A percentile compares a stretch with the other conserved stretches of the same genome.
Conservation (phyloP, 768 basidiomycete genomes). For the Leccinum disarticulatum region DNA sequence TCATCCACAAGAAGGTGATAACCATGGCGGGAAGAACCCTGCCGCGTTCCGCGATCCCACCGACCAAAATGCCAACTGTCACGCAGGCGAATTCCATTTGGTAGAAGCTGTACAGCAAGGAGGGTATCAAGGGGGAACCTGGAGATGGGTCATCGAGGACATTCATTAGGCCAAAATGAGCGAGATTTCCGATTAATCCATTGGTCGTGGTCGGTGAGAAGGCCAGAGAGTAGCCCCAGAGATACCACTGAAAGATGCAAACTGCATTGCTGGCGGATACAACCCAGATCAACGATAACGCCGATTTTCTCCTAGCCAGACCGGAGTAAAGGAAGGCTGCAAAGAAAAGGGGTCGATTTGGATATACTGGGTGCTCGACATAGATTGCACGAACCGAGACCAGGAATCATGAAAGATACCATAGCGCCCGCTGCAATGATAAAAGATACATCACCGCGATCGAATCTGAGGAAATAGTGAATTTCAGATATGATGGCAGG, state of each 20-base stretch:
- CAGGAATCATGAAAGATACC: conserved; percentile 78
- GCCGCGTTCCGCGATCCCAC: conserved; percentile 84
- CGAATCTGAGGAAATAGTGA: conserved; percentile 46
- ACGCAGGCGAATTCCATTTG: conserved; percentile 87
- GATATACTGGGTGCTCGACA: neutral
- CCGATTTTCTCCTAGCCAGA: conserved; percentile 67
- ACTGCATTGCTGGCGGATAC: conserved; percentile 72
- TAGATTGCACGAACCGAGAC: conserved; percentile 48
- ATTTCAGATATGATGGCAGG: neutral
- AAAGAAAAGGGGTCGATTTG: conserved; percentile 1
- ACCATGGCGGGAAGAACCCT: conserved; percentile 80
- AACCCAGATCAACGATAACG: conserved; percentile 72
- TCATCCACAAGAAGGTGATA: conserved; percentile 82
- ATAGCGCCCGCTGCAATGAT: conserved; percentile 69
- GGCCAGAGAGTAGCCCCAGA: conserved; percentile 82
- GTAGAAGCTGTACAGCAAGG: conserved; percentile 81
- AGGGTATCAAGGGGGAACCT: conserved; percentile 79
- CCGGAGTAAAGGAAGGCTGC: conserved; percentile 75
- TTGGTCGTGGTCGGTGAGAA: conserved; percentile 78
- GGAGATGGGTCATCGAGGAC: conserved; percentile 74
- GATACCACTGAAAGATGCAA: conserved; percentile 79
- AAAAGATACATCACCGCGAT: conserved; percentile 71
- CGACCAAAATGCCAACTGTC: conserved; percentile 74
- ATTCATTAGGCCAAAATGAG: conserved; percentile 71
- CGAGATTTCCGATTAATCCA: conserved; percentile 77